A percentile compares a stretch with the other conserved stretches of the same genome.
These are phyloP conservation scores for Arxiozyma slooffiae DNA, from an alignment of 1,139 yeast genomes.

Conservation along the genomic window DNA sequence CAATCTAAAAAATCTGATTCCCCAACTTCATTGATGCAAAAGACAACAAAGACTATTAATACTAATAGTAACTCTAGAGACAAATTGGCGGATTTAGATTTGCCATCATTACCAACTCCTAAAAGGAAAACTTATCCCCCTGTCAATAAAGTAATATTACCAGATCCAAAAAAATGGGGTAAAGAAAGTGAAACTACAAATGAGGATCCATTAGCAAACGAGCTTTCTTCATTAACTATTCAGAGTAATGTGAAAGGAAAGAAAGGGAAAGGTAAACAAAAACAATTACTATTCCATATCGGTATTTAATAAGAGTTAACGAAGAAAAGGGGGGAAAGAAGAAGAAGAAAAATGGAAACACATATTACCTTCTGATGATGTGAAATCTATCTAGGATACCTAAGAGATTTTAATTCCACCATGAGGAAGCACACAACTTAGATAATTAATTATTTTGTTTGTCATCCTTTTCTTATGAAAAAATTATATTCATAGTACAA, in stretches of 20 bases:
- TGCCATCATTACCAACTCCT: slow-evolving; percentile 46
- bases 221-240: slow-evolving; percentile 1
- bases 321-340: no score
- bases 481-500: no score
- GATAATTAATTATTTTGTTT: no score
- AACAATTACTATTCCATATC: slow-evolving; percentile 38
- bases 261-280: slow-evolving; percentile 34
- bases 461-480: background rate
- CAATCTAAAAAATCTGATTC: slow-evolving; percentile 5
- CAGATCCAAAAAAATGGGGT: slow-evolving; percentile 29
- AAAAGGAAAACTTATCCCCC: slow-evolving; percentile 34
- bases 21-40: slow-evolving; percentile 5
- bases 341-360: no score
- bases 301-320: slow-evolving; percentile 28
- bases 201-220: background rate
- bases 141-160: slow-evolving; percentile 30
- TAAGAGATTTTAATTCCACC: background rate
- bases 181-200: slow-evolving; percentile 6
- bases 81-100: slow-evolving; percentile 32
- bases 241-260: slow-evolving; percentile 14
- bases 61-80: slow-evolving; percentile 9
- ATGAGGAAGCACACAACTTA: background rate
- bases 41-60: background rate
- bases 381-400: background rate
- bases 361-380: background rate